A percentile compares a stretch with the other conserved stretches of the same genome.
Conservation (phyloP, 1,139 yeast genomes). For the Candida frijolesensis region DNA sequence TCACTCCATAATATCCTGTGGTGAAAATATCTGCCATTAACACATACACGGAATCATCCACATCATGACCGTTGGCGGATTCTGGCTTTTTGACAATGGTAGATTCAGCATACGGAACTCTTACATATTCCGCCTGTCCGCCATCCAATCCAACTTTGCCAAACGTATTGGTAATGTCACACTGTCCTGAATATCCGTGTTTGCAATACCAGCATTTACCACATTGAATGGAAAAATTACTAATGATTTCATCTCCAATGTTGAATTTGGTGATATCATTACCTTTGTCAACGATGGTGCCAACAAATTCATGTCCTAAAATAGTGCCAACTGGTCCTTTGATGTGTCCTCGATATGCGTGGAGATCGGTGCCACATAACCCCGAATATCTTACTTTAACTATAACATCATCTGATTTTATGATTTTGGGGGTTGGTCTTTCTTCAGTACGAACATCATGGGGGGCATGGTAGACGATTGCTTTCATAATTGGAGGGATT, state of each 20-base stretch:
- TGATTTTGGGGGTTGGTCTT: conserved; percentile 47
- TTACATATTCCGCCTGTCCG: conserved; percentile 61
- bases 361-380: conserved; percentile 64
- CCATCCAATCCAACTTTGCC: conserved; percentile 59
- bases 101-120: conserved; percentile 58
- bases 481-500: conserved; percentile 45
- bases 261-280: conserved; percentile 32
- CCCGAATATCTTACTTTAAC: conserved; percentile 57
- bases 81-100: conserved; percentile 48
- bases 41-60: conserved; percentile 51
- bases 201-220: conserved; percentile 58
- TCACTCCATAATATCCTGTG: conserved; percentile 63
- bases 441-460: conserved; percentile 43
- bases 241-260: conserved; percentile 48
- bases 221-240: conserved; percentile 58
- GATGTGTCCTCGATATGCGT: conserved; percentile 60
- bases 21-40: conserved; percentile 70
- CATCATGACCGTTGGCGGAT: conserved; percentile 16
- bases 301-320: conserved; percentile 55
- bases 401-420: conserved; percentile 48
- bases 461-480: conserved; percentile 58
- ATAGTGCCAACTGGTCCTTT: conserved; percentile 38
- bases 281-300: conserved; percentile 44
- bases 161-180: conserved; percentile 53
- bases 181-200: conserved; percentile 55